Evolutionary conservation across 1,139 yeast genomes (phyloP).

Genomic region (Yamadazyma sp.): DNA sequence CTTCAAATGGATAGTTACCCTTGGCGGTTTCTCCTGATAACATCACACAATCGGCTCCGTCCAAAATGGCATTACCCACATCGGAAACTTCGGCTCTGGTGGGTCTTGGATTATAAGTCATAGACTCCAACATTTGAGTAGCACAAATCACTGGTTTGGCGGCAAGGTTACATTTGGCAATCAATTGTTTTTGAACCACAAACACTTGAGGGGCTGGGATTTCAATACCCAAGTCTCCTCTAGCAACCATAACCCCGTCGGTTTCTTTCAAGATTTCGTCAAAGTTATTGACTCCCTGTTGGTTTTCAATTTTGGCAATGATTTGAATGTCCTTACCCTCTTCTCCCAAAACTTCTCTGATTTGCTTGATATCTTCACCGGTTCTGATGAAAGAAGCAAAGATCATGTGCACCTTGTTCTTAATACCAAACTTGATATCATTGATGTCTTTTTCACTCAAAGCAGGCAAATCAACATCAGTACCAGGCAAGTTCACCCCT

Average conservation of each 20-base stretch:
- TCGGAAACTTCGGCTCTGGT: constrained; percentile 99
- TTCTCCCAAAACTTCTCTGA: constrained; percentile 93
- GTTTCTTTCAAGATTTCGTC: constrained; percentile 92
- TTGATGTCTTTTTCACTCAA: constrained; percentile 92
- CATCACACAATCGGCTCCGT: constrained; percentile 99
- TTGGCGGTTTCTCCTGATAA: constrained; percentile 99
- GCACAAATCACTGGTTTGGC: constrained; percentile 99
- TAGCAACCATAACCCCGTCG: constrained; percentile 99
- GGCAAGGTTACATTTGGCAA: constrained; percentile 98
- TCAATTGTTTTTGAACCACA: constrained; percentile 97
- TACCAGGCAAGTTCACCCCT: constrained; percentile 99
- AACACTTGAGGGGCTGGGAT: constrained; percentile 99
- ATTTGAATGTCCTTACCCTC: constrained; percentile 95
- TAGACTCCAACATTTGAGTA: constrained; percentile 98
- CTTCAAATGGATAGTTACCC: constrained; percentile 97
- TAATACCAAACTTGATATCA: constrained; percentile 92
- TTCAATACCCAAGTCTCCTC: constrained; percentile 99
- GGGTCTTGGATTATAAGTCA: constrained; percentile 99
- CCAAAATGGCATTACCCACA: constrained; percentile 98
- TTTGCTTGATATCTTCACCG: constrained; percentile 83
- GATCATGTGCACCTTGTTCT: constrained; percentile 95
- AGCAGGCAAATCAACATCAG: constrained; percentile 98
- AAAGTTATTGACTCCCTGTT: constrained; percentile 99
- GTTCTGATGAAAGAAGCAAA: constrained; percentile 98
- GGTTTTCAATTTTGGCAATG: constrained; percentile 96